Base-by-base conservation (phyloP, 208 protist genomes). In the Leishmania tropica region DNA sequence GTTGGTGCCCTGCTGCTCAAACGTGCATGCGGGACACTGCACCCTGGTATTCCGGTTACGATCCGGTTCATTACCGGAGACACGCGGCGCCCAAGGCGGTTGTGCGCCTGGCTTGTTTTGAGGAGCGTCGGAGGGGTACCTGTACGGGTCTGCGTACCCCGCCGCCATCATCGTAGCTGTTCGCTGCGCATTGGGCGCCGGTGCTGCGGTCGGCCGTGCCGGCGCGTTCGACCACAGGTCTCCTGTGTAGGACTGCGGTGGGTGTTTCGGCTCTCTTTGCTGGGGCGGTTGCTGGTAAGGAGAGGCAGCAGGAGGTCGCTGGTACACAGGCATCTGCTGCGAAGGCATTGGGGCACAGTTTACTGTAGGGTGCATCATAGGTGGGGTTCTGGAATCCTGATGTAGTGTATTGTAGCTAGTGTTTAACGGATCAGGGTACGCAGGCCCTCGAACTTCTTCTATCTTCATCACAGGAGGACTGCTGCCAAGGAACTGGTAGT, bases 11-110 rank as follows among this genome's bases (percentile, higher is more conserved):
- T n/a, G 47, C 75, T 92, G 86, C 82, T 83, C 77, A 56, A 76
- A 92, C 37, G 89, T 92, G 72, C 89, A 90, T n/a, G 78, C 80
- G 3, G 86, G 86, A 62, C 89, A 92, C 68, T 47, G 65, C 73
- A 92, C 85, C 42, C 83, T 72, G 28, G 54, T 60, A n/a, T 83
- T 68, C 0, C 72, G 62, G 21, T 76, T 83, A 24, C 58, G 28
- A 3, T 68, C 73, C 1, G 24, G 8, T n/a, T 58, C 76, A 45
- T 0, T 60, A 37, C 75, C 78, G 17, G 24, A 13, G 48, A 51
- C 42, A 37, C 2, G 7, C 11, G 10, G 28, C n/a, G 28, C 13
- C 10, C 15, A 10, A 60, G 83, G 8, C 19, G 21, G 40, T 65
- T 45, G 56, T 35, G 21, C 54, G 60, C 42, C 58, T 73, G 80